Evolutionary conservation across 345 rosid species (phyloP).

Genomic region (Anastatica hierochuntica): DNA sequence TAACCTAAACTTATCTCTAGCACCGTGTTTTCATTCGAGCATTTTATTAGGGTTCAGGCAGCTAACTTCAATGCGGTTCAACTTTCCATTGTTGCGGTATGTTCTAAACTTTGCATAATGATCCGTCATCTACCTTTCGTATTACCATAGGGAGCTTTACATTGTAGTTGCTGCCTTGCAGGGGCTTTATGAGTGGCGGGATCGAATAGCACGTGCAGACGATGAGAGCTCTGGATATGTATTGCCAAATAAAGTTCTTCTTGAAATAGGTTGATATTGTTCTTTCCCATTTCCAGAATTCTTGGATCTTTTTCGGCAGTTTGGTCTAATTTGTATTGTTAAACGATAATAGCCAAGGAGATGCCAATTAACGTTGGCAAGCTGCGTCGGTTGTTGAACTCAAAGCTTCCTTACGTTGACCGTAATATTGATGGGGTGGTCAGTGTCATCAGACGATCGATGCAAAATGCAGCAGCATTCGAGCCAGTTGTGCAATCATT

Average conservation of each 20-base stretch:
- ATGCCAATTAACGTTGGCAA: constrained; percentile 58
- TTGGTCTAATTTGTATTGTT: too few species aligned
- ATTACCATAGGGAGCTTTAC: constrained; percentile 12
- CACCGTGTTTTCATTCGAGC: constrained; percentile 6
- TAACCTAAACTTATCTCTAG: too few species aligned
- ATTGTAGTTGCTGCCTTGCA: constrained; percentile 12
- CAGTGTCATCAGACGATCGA: constrained; percentile 52
- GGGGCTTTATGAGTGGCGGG: constrained; percentile 93
- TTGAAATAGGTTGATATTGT: constrained; percentile 58
- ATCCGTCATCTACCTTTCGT: not conserved
- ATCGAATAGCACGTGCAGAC: constrained; percentile 70
- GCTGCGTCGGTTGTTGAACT: constrained; percentile 52
- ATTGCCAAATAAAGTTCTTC: constrained; percentile 80
- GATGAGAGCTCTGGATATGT: constrained; percentile 95
- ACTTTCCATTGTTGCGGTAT: constrained; percentile 75
- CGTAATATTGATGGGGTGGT: constrained; percentile 59
- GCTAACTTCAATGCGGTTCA: constrained; percentile 71
- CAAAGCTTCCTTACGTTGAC: constrained; percentile 67
- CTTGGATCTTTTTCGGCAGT: too few species aligned
- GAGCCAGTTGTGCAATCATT: constrained; percentile 57
- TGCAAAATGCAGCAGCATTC: constrained; percentile 59
- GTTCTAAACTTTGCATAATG: constrained; percentile 7
- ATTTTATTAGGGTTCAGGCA: constrained; percentile 49
- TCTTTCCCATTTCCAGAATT: not conserved
- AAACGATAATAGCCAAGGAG: constrained; percentile 59